Evolutionary conservation across 805 yeast genomes (phyloP).

Genomic region (Cyberlindnera lachancei): DNA sequence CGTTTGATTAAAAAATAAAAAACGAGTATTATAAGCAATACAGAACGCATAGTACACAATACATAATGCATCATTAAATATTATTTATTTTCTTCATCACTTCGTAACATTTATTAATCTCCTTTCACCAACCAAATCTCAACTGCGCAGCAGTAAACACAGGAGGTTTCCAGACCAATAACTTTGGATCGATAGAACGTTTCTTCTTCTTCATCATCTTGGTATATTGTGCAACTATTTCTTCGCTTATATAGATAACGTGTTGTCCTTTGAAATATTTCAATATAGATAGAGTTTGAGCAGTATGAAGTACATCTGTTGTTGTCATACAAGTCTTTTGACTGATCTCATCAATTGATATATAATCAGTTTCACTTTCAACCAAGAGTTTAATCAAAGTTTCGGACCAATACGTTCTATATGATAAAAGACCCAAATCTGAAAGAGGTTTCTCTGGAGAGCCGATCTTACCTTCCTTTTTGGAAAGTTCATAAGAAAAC

Average conservation of each 20-base stretch:
- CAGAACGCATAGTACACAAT: too few species aligned
- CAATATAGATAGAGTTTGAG: slow-evolving; percentile 84
- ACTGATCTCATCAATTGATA: slow-evolving; percentile 87
- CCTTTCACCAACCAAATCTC: slow-evolving; percentile 80
- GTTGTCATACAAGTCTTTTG: slow-evolving; percentile 90
- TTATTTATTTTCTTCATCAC: slow-evolving; percentile 1
- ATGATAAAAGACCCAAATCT: slow-evolving; percentile 87
- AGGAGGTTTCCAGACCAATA: slow-evolving; percentile 90
- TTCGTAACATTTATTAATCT: slow-evolving; percentile 1
- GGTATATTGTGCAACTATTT: slow-evolving; percentile 69
- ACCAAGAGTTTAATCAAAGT: slow-evolving; percentile 67
- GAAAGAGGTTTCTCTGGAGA: slow-evolving; percentile 97
- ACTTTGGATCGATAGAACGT: slow-evolving; percentile 65
- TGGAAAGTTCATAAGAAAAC: slow-evolving; percentile 85
- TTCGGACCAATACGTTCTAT: slow-evolving; percentile 96
- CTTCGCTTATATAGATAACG: slow-evolving; percentile 78
- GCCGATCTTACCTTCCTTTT: slow-evolving; percentile 84
- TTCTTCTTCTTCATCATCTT: slow-evolving; percentile 58
- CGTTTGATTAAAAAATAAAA: slow-evolving; percentile 47
- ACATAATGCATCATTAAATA: background rate
- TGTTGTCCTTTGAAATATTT: slow-evolving; percentile 95
- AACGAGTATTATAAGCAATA: too few species aligned
- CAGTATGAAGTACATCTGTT: slow-evolving; percentile 87
- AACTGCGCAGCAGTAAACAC: slow-evolving; percentile 89
- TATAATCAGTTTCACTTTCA: slow-evolving; percentile 42